A percentile compares a stretch with the other conserved stretches of the same genome.
Evolutionary conservation across 2,329 filamentous ascomycete species (phyloP).

Genomic region (Tolypocladium capitatum): DNA sequence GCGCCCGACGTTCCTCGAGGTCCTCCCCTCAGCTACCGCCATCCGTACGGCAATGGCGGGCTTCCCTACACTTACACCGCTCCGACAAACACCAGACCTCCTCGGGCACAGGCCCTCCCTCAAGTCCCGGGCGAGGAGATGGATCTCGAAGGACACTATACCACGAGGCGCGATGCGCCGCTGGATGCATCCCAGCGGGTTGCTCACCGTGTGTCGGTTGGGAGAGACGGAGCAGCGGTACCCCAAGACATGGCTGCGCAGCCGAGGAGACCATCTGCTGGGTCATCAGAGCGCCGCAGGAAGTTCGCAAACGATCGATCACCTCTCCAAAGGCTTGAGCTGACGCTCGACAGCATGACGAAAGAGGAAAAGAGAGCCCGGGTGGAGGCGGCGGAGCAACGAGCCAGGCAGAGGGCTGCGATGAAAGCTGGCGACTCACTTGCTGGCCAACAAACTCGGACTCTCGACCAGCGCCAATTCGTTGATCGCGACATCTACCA

Average conservation of each 20-base stretch:
- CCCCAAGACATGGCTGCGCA: conserved; percentile 12
- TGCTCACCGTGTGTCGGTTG: conserved; percentile 9
- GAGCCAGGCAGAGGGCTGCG: conserved; percentile 48
- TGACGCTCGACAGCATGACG: conserved; percentile 80
- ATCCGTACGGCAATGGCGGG: conserved; percentile 24
- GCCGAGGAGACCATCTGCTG: conserved; percentile 24
- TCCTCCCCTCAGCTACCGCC: conserved; percentile 44
- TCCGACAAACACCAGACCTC: conserved; percentile 4
- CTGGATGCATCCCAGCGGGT: conserved; percentile 3
- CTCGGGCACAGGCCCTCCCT: conserved; percentile 2
- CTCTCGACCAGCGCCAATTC: conserved; percentile 11
- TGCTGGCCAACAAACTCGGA: conserved; percentile 7
- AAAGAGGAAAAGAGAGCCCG: conserved; percentile 90
- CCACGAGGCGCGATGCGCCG: conserved; percentile 6
- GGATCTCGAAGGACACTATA: conserved; percentile 13
- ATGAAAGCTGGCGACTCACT: conserved; percentile 17
- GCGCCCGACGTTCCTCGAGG: conserved; percentile 49
- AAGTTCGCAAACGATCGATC: conserved; percentile 70
- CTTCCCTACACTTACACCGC: conserved; percentile 11
- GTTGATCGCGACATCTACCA: not conserved
- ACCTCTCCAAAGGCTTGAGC: conserved; percentile 84
- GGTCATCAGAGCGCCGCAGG: conserved; percentile 32
- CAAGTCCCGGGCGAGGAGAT: conserved; percentile 9
- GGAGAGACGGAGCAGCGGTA: conserved; percentile 10
- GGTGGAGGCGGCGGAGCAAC: conserved; percentile 68